Conservation (phyloP, 495 filamentous ascomycete genomes). For the Lasiosphaeria hispida region DNA sequence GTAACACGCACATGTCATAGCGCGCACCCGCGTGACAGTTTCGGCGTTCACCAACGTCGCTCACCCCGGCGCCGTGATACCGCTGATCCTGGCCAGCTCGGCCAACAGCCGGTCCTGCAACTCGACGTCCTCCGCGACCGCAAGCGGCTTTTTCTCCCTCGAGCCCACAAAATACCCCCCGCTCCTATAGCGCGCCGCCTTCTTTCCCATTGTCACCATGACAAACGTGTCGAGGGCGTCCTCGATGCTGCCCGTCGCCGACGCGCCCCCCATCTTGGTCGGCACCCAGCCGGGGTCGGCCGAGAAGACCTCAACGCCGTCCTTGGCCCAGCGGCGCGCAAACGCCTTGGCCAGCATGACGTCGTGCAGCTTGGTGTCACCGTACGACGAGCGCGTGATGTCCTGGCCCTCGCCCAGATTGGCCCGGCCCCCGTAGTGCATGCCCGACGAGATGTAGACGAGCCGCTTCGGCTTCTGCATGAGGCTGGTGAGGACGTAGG, state of each 20-base stretch:
- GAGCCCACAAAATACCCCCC: constrained; percentile 26
- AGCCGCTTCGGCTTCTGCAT: constrained; percentile 52
- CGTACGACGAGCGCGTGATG: constrained; percentile 36
- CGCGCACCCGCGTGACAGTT: no score
- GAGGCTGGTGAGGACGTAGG: constrained; percentile 55
- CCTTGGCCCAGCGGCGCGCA: constrained; percentile 44
- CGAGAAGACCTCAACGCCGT: constrained; percentile 39
- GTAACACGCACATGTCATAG: no score
- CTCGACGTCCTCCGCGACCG: constrained; percentile 20
- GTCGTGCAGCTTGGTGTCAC: constrained; percentile 54
- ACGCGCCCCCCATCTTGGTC: constrained; percentile 56
- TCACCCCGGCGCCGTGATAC: constrained; percentile 17
- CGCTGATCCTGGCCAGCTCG: constrained; percentile 22
- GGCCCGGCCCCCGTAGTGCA: constrained; percentile 49
- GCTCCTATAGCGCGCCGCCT: constrained; percentile 23
- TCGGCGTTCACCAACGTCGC: not conserved
- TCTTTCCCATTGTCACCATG: constrained; percentile 43
- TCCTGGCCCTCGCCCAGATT: constrained; percentile 37
- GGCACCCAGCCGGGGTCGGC: constrained; percentile 61
- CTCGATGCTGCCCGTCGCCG: constrained; percentile 43
- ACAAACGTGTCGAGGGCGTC: constrained; percentile 46
- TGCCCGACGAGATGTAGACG: constrained; percentile 51
- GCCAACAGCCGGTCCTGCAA: constrained; percentile 26
- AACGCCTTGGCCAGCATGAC: constrained; percentile 55
- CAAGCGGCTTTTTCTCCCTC: constrained; percentile 8